A percentile compares a stretch with the other conserved stretches of the same genome.
These are phyloP conservation scores for Rhodotorula sp. DNA, from an alignment of 1,284 basidiomycete species.

Conservation along the genomic window DNA sequence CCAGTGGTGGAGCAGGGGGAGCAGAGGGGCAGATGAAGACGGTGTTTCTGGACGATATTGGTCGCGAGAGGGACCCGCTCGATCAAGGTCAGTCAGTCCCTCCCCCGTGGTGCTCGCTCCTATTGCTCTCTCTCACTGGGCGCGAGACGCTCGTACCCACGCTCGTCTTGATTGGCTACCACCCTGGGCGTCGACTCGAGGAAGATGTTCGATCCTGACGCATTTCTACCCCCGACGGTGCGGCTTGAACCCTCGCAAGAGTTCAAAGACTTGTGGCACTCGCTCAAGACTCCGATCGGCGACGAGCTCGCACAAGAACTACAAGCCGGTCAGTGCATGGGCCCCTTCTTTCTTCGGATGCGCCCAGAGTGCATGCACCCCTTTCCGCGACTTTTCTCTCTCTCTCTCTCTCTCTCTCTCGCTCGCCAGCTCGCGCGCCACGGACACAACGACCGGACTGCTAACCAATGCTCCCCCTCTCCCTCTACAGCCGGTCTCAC, in stretches of 20 bases:
- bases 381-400: neutral
- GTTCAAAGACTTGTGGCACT: slow-evolving; percentile 81
- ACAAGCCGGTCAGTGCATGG: slow-evolving; percentile 13
- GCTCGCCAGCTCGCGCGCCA: neutral
- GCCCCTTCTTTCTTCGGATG: neutral
- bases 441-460: neutral
- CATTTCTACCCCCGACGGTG: too few species aligned
- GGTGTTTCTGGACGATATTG: slow-evolving; percentile 89
- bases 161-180: neutral
- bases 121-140: too few species aligned
- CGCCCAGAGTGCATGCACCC: neutral
- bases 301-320: slow-evolving; percentile 52
- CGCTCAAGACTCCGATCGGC: slow-evolving; percentile 75
- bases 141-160: neutral
- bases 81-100: slow-evolving; percentile 67
- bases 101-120: too few species aligned
- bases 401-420: too few species aligned
- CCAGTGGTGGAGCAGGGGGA: slow-evolving; percentile 54
- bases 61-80: slow-evolving; percentile 58
- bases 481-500: slow-evolving; percentile 31
- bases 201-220: neutral
- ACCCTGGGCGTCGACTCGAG: neutral
- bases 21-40: slow-evolving; percentile 66
- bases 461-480: neutral
- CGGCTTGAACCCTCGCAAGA: slow-evolving; percentile 56